Evolutionary conservation across 2,329 filamentous ascomycete species (phyloP).

Genomic region (Rhynchosporium secalis): DNA sequence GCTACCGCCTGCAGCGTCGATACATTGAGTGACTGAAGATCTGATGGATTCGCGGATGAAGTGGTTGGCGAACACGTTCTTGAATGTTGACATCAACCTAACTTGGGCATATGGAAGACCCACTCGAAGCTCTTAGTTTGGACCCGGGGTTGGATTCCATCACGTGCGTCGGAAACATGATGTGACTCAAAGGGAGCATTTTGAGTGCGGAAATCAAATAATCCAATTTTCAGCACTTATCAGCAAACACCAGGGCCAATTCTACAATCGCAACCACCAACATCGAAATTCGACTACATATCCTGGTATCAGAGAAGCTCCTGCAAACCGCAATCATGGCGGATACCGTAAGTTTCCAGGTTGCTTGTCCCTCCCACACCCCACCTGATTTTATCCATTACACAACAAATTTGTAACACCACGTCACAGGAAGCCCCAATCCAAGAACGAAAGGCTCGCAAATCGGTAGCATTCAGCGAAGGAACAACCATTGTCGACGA

Average conservation of each 20-base stretch:
- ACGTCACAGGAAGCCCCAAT: slow-evolving; percentile 32
- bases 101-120: slow-evolving; percentile 5
- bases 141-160: background rate
- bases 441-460: slow-evolving; percentile 71
- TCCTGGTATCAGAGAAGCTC: slow-evolving; percentile 6
- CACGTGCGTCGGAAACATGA: background rate
- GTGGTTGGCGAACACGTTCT: background rate
- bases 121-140: slow-evolving; percentile 3
- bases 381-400: slow-evolving; percentile 24
- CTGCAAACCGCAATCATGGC: slow-evolving; percentile 51
- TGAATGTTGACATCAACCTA: background rate
- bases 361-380: slow-evolving; percentile 21
- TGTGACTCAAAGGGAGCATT: slow-evolving; percentile 17
- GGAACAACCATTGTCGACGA: slow-evolving; percentile 84
- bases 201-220: slow-evolving; percentile 17
- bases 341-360: slow-evolving; percentile 42
- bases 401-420: slow-evolving; percentile 29
- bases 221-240: slow-evolving; percentile 7
- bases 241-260: slow-evolving; percentile 14
- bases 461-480: slow-evolving; percentile 92
- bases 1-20: slow-evolving; percentile 34
- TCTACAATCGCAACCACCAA: background rate
- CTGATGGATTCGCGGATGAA: background rate
- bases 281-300: background rate
- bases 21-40: slow-evolving; percentile 31